phyloP scores from a whole-genome alignment of 345 rosid genomes.

The Geranium brycei region DNA sequence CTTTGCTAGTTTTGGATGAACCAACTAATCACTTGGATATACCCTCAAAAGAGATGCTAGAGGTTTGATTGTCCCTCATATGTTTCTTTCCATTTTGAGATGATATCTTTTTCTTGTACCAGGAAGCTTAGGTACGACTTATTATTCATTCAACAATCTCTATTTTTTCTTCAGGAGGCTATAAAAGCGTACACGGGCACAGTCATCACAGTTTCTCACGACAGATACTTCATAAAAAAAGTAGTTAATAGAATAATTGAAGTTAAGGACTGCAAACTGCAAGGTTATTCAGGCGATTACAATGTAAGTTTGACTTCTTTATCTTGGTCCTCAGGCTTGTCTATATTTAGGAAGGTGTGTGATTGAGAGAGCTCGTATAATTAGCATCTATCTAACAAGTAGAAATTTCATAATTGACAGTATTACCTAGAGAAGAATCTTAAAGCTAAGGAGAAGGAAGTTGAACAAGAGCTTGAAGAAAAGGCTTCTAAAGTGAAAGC shows the following conservation, averaged over 20 bases:
- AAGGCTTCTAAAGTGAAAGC: constrained; percentile 91
- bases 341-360: not conserved
- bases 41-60: constrained; percentile 97
- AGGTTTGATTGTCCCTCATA: constrained; percentile 30
- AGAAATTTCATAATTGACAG: constrained; percentile 25
- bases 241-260: constrained; percentile 93
- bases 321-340: not conserved
- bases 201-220: constrained; percentile 79
- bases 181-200: constrained; percentile 78
- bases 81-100: too few relatives aligned
- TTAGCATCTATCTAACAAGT: too few relatives aligned
- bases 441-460: constrained; percentile 61
- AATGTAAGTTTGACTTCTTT: constrained; percentile 28
- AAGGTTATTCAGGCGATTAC: constrained; percentile 80
- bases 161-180: constrained; percentile 55
- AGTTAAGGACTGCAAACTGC: constrained; percentile 51
- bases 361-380: not conserved
- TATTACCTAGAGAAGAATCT: constrained; percentile 91
- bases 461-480: constrained; percentile 75
- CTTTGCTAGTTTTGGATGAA: constrained; percentile 73
- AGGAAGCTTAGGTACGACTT: not conserved
- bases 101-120: not conserved
- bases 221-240: constrained; percentile 82
- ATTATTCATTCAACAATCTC: not conserved
- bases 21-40: constrained; percentile 96